phyloP scores from a whole-genome alignment of 2,329 filamentous ascomycete species.

The Pseudogymnoascus sp. region DNA sequence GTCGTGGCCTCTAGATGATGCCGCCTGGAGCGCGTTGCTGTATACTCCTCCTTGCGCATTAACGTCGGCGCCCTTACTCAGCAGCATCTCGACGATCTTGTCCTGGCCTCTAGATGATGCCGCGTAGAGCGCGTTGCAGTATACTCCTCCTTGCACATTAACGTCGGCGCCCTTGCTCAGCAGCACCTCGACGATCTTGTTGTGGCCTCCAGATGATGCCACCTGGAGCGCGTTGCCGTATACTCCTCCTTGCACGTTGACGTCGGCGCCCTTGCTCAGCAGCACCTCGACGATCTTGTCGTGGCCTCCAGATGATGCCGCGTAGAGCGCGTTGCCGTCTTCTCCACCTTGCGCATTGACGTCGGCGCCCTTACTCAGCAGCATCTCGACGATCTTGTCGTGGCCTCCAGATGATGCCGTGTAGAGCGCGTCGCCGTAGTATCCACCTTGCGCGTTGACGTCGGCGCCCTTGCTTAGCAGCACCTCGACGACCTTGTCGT shows the following conservation, averaged over 20 bases:
- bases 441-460: no score
- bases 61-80: conserved; percentile 11
- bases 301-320: neutral
- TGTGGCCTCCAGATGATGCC: conserved; percentile 9
- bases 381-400: no score
- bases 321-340: conserved; percentile 11
- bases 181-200: conserved; percentile 11
- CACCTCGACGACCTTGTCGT: no score
- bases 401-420: no score
- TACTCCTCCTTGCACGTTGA: neutral
- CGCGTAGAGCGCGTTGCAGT: conserved; percentile 11
- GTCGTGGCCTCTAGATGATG: conserved; percentile 6
- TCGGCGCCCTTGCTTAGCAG: no score
- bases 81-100: conserved; percentile 12
- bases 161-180: conserved; percentile 12
- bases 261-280: conserved; percentile 12
- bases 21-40: conserved; percentile 12
- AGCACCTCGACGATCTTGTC: conserved; percentile 11
- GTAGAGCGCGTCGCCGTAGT: no score
- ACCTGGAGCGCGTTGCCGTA: conserved; percentile 5
- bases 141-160: neutral
- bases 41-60: conserved; percentile 3
- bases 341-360: neutral
- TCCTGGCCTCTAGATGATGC: conserved; percentile 8
- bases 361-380: no score